These are phyloP conservation scores for Zalerion maritima DNA, from an alignment of 495 filamentous ascomycete species.

Conservation along the genomic window DNA sequence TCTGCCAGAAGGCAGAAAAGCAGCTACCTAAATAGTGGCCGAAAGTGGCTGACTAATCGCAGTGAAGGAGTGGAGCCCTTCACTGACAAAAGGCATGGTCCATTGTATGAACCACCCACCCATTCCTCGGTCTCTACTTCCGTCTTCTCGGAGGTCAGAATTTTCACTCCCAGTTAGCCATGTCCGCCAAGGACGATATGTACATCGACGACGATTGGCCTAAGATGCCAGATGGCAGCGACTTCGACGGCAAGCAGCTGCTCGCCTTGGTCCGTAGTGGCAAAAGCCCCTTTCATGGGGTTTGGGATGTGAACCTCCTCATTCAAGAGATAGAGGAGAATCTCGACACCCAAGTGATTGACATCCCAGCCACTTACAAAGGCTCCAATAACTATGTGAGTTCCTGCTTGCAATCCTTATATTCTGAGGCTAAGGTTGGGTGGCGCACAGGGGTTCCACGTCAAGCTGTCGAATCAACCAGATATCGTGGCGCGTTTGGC, in stretches of 20 bases:
- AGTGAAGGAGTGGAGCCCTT: no score
- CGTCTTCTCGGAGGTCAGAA: constrained; percentile 7
- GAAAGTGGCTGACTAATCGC: no score
- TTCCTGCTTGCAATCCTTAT: constrained; percentile 1
- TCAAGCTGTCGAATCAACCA: constrained; percentile 13
- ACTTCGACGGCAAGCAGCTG: constrained; percentile 14
- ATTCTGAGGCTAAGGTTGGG: constrained; percentile 5
- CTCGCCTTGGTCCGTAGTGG: constrained; percentile 11
- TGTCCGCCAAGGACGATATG: no score
- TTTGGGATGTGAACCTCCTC: constrained; percentile 15
- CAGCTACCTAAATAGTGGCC: no score
- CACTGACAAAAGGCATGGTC: not conserved
- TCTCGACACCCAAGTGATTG: constrained; percentile 10
- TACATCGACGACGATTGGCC: constrained; percentile 11
- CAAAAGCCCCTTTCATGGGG: constrained; percentile 12
- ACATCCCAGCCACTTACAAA: constrained; percentile 12
- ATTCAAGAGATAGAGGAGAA: constrained; percentile 19
- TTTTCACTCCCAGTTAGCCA: constrained; percentile 5
- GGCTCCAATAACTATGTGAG: constrained; percentile 19
- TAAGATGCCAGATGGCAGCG: constrained; percentile 13
- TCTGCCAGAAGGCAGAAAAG: no score
- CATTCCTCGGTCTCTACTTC: constrained; percentile 2
- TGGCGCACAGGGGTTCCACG: constrained; percentile 10
- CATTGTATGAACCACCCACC: constrained; percentile 3
- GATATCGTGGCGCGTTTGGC: constrained; percentile 17